Evolutionary conservation across 2,329 filamentous ascomycete genomes (phyloP), one percentile per base, ranked within the genome.

Genomic region (Botrytis sinoallii): DNA sequence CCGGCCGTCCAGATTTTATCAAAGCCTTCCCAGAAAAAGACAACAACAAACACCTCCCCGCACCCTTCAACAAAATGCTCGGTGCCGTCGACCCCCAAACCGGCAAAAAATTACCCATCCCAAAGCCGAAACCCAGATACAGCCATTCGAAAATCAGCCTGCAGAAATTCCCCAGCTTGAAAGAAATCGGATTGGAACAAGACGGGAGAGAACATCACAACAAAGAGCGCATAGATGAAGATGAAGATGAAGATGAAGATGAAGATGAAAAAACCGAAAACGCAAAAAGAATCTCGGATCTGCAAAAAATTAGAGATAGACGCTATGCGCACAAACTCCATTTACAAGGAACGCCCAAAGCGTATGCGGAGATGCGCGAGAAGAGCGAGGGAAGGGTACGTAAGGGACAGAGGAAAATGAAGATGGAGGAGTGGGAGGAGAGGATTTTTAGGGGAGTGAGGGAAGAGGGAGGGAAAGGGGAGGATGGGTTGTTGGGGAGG

Each of bases 1-100:
- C 66, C 9, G 66, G 66, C 7, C 66, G 66, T 25, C 66, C 66
- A 42, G n/a, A 59, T 25, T 69, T 69, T n/a, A 57, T 69, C 38
- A 69, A 59, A 16, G 10, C 40, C 4, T 42, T 42, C 38, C 66
- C 66, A 16, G 48, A 57, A 40, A 69, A 69, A 57, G 29, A 57
- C 14, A 69, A 16, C n/a, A 69, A 69, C 12, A 42, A 57, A 32
- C 48, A n/a, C 18, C 35, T 32, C 29, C 35, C 38, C 48, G 25
- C 48, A 25, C 66, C 66, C 25, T 69, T 69, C n/a, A 10, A 69
- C 38, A 57, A 42, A 29, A 5, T 69, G 2, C 55, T 32, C 29
- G 9, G 44, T 9, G 16, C 18, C 12, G 4, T 57, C 4, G 66
- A 69, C 29, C 48, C 48, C 7, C 9, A 42, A 18, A 57, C 48